phyloP scores from a whole-genome alignment of 768 basidiomycete species.

The Leccinum broughii region DNA sequence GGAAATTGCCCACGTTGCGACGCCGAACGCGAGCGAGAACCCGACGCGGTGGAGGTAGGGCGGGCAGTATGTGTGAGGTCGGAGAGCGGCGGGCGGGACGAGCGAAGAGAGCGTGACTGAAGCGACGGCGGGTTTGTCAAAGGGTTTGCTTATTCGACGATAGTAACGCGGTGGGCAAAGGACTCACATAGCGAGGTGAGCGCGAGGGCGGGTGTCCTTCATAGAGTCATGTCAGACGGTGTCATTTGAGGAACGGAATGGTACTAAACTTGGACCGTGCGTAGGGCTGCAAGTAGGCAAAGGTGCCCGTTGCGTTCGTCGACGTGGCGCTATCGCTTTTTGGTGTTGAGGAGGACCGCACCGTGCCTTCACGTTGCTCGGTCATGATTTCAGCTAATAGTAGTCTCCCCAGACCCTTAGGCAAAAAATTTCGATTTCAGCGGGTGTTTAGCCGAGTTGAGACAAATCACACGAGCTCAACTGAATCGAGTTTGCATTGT shows the following conservation, averaged over 20 bases:
- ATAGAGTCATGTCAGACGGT: slow-evolving; percentile 16
- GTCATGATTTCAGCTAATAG: slow-evolving; percentile 6
- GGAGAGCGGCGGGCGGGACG: slow-evolving; percentile 36
- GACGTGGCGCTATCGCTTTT: slow-evolving; percentile 2
- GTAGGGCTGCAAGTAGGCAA: slow-evolving; percentile 30
- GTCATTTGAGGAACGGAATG: neutral
- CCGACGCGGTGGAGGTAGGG: slow-evolving; percentile 45
- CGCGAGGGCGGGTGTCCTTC: slow-evolving; percentile 32
- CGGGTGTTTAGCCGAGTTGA: neutral
- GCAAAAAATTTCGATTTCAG: neutral
- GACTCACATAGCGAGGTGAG: slow-evolving; percentile 38
- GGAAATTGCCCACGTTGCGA: slow-evolving; percentile 44
- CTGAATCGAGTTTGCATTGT: neutral
- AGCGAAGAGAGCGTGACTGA: slow-evolving; percentile 40
- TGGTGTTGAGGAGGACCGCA: neutral
- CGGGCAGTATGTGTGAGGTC: slow-evolving; percentile 34
- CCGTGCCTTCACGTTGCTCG: neutral
- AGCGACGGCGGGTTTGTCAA: neutral
- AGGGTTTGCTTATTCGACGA: neutral
- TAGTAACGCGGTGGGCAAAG: neutral
- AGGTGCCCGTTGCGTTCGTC: slow-evolving; percentile 23
- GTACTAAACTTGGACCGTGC: slow-evolving; percentile 34
- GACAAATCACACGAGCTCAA: neutral
- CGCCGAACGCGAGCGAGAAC: slow-evolving; percentile 44
- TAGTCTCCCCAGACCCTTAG: too few relatives aligned